These are phyloP conservation scores for Hevea brasiliensis DNA, from an alignment of 345 rosid genomes.

Conservation along the genomic window DNA sequence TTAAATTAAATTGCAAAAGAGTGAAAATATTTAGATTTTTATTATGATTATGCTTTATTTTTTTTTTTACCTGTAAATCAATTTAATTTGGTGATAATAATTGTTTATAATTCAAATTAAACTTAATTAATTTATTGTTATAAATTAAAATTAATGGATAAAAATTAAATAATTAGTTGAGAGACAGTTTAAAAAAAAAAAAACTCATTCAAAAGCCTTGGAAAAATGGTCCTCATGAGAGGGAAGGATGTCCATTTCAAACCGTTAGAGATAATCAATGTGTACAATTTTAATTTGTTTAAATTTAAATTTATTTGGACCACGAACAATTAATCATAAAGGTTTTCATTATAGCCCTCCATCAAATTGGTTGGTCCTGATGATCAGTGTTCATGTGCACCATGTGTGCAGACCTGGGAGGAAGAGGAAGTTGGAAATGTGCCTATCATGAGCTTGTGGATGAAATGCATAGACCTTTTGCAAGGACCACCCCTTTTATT, in stretches of 20 bases:
- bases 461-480: constrained; percentile 3
- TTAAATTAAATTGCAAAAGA: too few relatives aligned
- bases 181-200: too few relatives aligned
- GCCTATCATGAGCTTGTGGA: constrained; percentile 29
- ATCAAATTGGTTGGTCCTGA: constrained; percentile 35
- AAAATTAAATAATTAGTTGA: too few relatives aligned
- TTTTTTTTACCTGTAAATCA: too few relatives aligned
- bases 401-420: constrained; percentile 10
- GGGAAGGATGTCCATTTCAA: constrained; percentile 20
- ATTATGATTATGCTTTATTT: too few relatives aligned
- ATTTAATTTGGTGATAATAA: too few relatives aligned
- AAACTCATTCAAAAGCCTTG: not conserved
- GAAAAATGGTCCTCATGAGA: constrained; percentile 17
- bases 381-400: constrained; percentile 29
- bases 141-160: too few relatives aligned
- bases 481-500: constrained; percentile 24
- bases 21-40: too few relatives aligned
- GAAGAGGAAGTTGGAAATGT: not conserved
- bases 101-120: too few relatives aligned
- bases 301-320: constrained; percentile 22
- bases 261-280: constrained; percentile 32
- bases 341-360: not conserved
- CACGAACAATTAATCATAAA: constrained; percentile 16
- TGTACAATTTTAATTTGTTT: not conserved
- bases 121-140: too few relatives aligned